A percentile compares a stretch with the other conserved stretches of the same genome.
Conservation (phyloP, 139 green algal species). For the Chlorella sp. region DNA sequence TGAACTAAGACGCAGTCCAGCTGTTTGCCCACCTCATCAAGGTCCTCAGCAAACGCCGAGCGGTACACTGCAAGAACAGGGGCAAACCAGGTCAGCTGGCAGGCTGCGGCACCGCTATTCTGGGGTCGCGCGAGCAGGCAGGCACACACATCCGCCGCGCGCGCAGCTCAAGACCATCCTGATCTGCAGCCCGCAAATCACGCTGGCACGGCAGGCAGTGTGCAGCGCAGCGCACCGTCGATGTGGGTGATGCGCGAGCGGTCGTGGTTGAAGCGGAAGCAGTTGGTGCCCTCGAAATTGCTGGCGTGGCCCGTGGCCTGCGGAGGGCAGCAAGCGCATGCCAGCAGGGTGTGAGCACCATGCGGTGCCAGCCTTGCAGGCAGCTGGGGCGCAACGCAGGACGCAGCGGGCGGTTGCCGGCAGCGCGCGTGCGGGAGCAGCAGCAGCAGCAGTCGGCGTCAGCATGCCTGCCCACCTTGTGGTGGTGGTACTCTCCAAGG, state of each 20-base stretch:
- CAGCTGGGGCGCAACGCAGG: too few relatives aligned
- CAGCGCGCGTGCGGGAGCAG: too few relatives aligned
- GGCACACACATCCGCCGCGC: not conserved
- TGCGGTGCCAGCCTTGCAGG: too few relatives aligned
- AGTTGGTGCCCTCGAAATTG: constrained; percentile 41
- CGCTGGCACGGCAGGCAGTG: not conserved
- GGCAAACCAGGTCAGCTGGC: not conserved
- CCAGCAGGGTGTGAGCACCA: too few relatives aligned
- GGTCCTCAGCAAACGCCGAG: constrained; percentile 49
- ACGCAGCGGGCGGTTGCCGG: too few relatives aligned
- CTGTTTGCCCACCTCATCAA: constrained; percentile 36
- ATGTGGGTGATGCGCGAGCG: constrained; percentile 44
- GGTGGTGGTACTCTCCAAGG: constrained; percentile 37
- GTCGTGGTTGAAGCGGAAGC: constrained; percentile 48
- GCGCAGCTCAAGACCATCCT: not conserved
- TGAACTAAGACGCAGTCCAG: too few relatives aligned
- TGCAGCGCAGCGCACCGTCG: not conserved
- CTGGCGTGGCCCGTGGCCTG: constrained; percentile 30
- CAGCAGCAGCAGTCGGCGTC: too few relatives aligned
- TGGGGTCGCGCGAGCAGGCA: not conserved
- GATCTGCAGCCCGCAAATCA: not conserved
- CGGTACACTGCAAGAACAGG: constrained; percentile 38
- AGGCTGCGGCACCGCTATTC: too few relatives aligned
- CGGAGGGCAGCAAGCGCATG: too few relatives aligned
- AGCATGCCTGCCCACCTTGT: not conserved